Conservation (phyloP, 169 alveolate genomes). For the Plasmodium berghei region DNA sequence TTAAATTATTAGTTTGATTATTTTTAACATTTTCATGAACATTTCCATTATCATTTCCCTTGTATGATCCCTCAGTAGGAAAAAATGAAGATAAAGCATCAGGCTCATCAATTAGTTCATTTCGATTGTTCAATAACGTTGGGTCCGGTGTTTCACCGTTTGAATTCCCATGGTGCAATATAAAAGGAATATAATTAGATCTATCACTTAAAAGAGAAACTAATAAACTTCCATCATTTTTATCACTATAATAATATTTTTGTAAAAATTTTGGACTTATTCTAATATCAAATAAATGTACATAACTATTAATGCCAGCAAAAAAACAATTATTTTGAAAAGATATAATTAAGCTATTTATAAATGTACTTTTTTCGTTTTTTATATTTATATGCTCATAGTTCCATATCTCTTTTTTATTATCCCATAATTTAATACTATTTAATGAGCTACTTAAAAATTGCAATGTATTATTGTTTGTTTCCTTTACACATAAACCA, state of each 20-base stretch:
- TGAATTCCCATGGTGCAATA: background rate
- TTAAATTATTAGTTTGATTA: background rate
- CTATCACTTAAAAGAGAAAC: conserved; percentile 41
- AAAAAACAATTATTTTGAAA: conserved; percentile 68
- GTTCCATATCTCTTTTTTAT: conserved; percentile 36
- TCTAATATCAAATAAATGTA: conserved; percentile 56
- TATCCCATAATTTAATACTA: conserved; percentile 62
- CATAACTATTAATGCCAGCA: conserved; percentile 53
- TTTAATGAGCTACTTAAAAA: conserved; percentile 57
- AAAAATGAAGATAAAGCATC: too few relatives aligned
- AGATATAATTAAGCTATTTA: conserved; percentile 46
- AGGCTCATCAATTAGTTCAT: too few relatives aligned
- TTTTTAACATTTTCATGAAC: background rate
- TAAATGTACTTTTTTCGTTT: conserved; percentile 41
- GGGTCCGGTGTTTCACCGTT: background rate
- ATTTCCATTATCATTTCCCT: background rate
- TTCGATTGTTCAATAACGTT: too few relatives aligned
- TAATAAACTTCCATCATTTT: conserved; percentile 59
- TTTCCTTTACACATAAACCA: conserved; percentile 66
- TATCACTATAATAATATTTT: conserved; percentile 59
- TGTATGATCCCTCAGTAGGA: background rate
- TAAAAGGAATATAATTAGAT: conserved; percentile 42
- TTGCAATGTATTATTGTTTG: conserved; percentile 3
- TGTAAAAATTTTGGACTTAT: conserved; percentile 31
- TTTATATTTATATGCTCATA: conserved; percentile 42